These are phyloP conservation scores for Cyclotella sp. DNA, from an alignment of 108 stramenopile genomes.

Conservation along the genomic window DNA sequence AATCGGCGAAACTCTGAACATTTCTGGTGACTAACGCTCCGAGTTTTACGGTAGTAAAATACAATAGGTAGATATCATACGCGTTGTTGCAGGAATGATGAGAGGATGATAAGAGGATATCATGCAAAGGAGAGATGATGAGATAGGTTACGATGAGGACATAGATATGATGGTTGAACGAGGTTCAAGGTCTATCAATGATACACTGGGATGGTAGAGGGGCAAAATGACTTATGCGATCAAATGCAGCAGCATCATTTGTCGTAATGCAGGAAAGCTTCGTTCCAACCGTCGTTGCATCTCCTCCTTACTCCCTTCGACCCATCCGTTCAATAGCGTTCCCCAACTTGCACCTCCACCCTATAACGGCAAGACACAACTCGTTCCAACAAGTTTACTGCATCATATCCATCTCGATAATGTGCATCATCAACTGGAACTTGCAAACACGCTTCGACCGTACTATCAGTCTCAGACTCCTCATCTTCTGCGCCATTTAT, in stretches of 20 bases:
- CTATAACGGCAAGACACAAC: slow-evolving; percentile 10
- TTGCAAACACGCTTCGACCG: slow-evolving; percentile 49
- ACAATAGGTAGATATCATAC: no score
- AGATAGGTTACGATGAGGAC: no score
- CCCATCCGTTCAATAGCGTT: slow-evolving; percentile 8
- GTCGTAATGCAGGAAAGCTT: not conserved
- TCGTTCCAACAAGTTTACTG: not conserved
- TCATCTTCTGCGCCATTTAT: slow-evolving; percentile 49
- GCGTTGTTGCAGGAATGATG: no score
- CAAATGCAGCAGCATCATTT: not conserved
- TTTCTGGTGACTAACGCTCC: no score
- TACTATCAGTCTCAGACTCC: slow-evolving; percentile 56
- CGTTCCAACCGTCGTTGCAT: not conserved
- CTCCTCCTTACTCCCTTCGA: slow-evolving; percentile 1
- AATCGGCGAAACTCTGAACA: no score
- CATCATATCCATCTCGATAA: slow-evolving; percentile 11
- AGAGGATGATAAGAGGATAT: no score
- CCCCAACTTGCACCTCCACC: not conserved
- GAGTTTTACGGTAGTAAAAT: no score
- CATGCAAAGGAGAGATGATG: no score
- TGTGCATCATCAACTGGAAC: slow-evolving; percentile 34
- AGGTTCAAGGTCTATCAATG: no score
- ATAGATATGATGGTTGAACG: no score
- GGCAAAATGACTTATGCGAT: not conserved
- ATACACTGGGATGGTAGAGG: no score